Evolutionary conservation across 2,329 filamentous ascomycete species (phyloP), one percentile per base, ranked within the genome.

Genomic region (Phialocephala subalpina): DNA sequence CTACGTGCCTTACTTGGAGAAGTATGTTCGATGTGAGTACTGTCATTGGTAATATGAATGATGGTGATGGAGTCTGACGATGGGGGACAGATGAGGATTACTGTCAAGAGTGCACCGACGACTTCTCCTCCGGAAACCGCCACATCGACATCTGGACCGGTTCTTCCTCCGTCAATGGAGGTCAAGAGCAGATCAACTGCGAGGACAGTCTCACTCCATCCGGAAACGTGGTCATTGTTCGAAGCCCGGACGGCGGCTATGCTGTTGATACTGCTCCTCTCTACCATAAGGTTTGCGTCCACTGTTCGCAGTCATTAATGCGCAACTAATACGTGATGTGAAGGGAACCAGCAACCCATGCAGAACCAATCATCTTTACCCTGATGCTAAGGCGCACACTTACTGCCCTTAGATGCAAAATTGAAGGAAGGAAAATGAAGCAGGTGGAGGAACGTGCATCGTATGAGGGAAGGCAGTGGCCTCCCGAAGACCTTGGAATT

Each of bases 61-160:
- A n/a, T n/a, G n/a, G n/a, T n/a, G n/a, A n/a, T n/a, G n/a, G n/a
- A n/a, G n/a, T n/a, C n/a, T n/a, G n/a, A n/a, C n/a, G n/a, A n/a
- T n/a, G n/a, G n/a, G n/a, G n/a, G n/a, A n/a, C 9, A 33, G 29
- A 40, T 20, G 55, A 58, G 49, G 52, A 66, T 25, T 40, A 58
- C 18, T 62, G 18, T 36, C 27, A 61, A 33, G 60, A 67, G 47
- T 65, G 58, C 47, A 69, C 58, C 1, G 58, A 61, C n/a, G 58
- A 52, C 42, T 53, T 60, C 7, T 52, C 18, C 49, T 52, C 12
- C 63, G 71, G 16, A 63, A 72, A 16, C 69, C 27, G 69, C 49
- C 77, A 79, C 67, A 75, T 79, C 58, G 79, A 80, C 60, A 73
- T 81, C 59, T 81, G 79, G 77, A 78, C 77, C 11, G 79, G 80